Conservation (phyloP, 2,329 filamentous ascomycete species). For the Scedosporium minutisporum region DNA sequence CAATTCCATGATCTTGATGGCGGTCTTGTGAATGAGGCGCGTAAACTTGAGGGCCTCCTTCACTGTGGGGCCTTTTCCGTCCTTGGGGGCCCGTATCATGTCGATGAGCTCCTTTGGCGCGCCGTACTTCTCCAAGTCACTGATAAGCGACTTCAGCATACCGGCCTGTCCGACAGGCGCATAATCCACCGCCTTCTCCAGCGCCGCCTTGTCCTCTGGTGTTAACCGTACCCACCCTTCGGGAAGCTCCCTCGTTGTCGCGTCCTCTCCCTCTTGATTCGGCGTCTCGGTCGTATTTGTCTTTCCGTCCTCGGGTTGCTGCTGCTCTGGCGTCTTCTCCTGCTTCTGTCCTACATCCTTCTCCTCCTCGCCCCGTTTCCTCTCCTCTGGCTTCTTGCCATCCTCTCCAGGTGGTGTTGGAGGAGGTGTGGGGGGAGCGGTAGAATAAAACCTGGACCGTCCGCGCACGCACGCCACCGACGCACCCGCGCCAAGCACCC, state of each 20-base stretch:
- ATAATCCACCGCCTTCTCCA: conserved; percentile 51
- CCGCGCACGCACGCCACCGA: conserved; percentile 14
- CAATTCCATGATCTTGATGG: conserved; percentile 8
- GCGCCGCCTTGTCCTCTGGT: conserved; percentile 36
- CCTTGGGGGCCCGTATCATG: conserved; percentile 6
- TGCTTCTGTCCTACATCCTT: conserved; percentile 20
- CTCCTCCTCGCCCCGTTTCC: conserved; percentile 40
- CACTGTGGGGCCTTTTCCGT: neutral
- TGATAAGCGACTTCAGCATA: conserved; percentile 49
- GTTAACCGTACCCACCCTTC: conserved; percentile 37
- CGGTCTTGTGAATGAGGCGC: conserved; percentile 8
- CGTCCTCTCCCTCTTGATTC: conserved; percentile 15
- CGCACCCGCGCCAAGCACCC: conserved; percentile 20
- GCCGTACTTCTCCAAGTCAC: conserved; percentile 56
- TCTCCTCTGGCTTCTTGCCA: conserved; percentile 10
- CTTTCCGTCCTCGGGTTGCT: conserved; percentile 11
- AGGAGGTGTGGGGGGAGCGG: conserved; percentile 18
- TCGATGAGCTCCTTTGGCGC: conserved; percentile 60
- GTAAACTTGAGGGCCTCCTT: conserved; percentile 10
- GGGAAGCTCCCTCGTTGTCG: conserved; percentile 13
- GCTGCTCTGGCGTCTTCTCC: conserved; percentile 8
- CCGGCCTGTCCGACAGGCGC: conserved; percentile 54
- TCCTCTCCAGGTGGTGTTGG: conserved; percentile 25
- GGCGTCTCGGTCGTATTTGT: conserved; percentile 15
- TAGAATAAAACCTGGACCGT: conserved; percentile 27